Base-by-base conservation (phyloP, 306 rosid species). In the Dalbergia cultrata region DNA sequence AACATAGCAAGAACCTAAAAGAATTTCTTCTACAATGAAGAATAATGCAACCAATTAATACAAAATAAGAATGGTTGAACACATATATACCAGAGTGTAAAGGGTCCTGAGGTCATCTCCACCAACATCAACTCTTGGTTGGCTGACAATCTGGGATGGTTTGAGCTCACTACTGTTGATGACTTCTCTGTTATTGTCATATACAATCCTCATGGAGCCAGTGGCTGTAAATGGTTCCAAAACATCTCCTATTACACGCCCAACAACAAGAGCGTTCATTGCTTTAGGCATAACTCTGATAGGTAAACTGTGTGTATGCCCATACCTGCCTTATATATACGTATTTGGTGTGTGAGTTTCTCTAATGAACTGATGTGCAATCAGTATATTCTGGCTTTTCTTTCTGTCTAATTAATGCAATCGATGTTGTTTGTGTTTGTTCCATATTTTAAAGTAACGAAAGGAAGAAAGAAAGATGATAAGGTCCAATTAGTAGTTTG, bases 231-330 rank as follows among this genome's bases (percentile, higher is more conserved):
- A 81, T 0, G 85, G 85, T 0, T 81, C 44, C 47, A 81, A 47
- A 13, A 81, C 63, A 14, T 81, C 85, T 47, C 85, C 70, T 26
- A 81, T 52, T 13, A 81, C 50, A 1, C 80, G 45, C 49, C 80
- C 85, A 22, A 81, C 21, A 9, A 66, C 56, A 56, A 74, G 85
- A 0, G 80, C 4, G 8, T 74, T 65, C 34, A 1, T 66, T 64
- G 70, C 17, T 64, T 45, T 63, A 35, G 26, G 70, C 50, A 64
- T 64, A 37, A 33, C 53, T 43, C 49, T 37, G 47, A 43, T 43
- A 1, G 47, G 8, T 43, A 43, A 43, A 43, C 3, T 43, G 3
- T 41, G 45, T 43, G 19, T 16, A 6, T 19, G 31, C 53, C 33
- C 21, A 31, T 71, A 33, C 14, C 52, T 35, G 18, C 65, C 35